Evolutionary conservation across 192 early-diverging fungal species (phyloP).

Genomic region (Geranomyces michiganensis): DNA sequence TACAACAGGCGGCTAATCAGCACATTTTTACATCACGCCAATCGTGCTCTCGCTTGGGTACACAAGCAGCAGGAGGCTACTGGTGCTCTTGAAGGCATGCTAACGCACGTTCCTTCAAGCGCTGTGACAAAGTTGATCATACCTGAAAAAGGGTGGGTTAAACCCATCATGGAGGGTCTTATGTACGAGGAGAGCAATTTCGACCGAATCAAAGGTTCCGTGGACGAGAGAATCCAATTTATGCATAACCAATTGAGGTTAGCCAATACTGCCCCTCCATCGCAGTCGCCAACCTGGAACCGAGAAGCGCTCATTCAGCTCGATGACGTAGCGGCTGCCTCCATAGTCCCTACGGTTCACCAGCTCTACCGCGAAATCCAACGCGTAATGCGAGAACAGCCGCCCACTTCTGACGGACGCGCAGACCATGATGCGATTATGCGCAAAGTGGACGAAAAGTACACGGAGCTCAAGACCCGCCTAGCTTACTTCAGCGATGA

Average conservation of each 20-base stretch:
- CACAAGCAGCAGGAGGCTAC: conserved; percentile 17
- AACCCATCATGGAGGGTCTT: conserved; percentile 9
- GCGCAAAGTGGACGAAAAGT: conserved; percentile 4
- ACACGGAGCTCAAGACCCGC: neutral
- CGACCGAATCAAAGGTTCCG: neutral
- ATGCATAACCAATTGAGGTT: neutral
- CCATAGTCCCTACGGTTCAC: conserved; percentile 1
- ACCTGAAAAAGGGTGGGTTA: conserved; percentile 5
- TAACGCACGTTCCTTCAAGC: neutral
- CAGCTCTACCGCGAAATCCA: conserved; percentile 12
- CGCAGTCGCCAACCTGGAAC: neutral
- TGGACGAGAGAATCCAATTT: neutral
- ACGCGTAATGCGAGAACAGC: neutral
- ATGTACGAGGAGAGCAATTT: conserved; percentile 12
- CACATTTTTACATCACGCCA: conserved; percentile 7
- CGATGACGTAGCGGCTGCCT: neutral
- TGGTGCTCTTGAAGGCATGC: conserved; percentile 12
- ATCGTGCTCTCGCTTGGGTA: conserved; percentile 6
- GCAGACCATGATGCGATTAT: neutral
- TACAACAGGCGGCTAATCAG: neutral
- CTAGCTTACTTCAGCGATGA: conserved; percentile 8
- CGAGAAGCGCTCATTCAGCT: neutral
- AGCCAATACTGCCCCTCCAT: neutral
- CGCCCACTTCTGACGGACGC: neutral
- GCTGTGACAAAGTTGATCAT: conserved; percentile 9